Percentiles rank a stretch among this genome's conserved stretches.
Evolutionary conservation across 2,329 filamentous ascomycete species (phyloP).

Genomic region (Fusarium nelsonii): DNA sequence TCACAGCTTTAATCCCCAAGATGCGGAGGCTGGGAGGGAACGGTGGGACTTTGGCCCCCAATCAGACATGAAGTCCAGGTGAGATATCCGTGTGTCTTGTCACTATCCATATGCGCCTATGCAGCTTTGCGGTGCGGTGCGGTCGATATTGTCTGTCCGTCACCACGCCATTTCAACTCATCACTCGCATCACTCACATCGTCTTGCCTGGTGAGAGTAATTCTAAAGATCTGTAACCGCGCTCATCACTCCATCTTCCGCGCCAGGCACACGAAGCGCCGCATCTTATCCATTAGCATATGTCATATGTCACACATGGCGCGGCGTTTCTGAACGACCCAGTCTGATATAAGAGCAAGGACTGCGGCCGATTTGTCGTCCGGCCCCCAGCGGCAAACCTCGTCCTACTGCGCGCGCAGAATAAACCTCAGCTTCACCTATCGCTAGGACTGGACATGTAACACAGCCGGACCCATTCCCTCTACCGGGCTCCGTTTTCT

Average conservation of each 20-base stretch:
- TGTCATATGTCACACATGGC: slow-evolving; percentile 30
- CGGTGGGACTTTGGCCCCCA: background rate
- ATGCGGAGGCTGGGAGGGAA: slow-evolving; percentile 1
- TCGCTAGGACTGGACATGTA: slow-evolving; percentile 34
- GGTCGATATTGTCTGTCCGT: background rate
- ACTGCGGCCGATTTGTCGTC: slow-evolving; percentile 16
- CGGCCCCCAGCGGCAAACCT: slow-evolving; percentile 26
- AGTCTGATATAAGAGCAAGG: slow-evolving; percentile 27
- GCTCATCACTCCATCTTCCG: slow-evolving; percentile 12
- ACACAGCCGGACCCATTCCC: slow-evolving; percentile 19
- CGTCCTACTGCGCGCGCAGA: slow-evolving; percentile 5
- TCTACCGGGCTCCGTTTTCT: slow-evolving; percentile 2
- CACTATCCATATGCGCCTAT: slow-evolving; percentile 10
- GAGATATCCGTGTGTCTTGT: background rate
- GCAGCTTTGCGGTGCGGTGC: background rate
- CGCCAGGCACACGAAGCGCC: slow-evolving; percentile 26
- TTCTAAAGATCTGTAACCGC: slow-evolving; percentile 20
- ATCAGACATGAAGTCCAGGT: background rate
- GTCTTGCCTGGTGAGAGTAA: background rate
- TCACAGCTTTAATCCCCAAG: background rate
- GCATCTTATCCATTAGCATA: background rate
- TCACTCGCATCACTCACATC: slow-evolving; percentile 29
- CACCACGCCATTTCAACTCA: slow-evolving; percentile 33
- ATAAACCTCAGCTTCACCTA: slow-evolving; percentile 17
- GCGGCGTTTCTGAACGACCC: background rate